Conservation (phyloP, 257 asterid species). For the Solanum chiquidenum region DNA sequence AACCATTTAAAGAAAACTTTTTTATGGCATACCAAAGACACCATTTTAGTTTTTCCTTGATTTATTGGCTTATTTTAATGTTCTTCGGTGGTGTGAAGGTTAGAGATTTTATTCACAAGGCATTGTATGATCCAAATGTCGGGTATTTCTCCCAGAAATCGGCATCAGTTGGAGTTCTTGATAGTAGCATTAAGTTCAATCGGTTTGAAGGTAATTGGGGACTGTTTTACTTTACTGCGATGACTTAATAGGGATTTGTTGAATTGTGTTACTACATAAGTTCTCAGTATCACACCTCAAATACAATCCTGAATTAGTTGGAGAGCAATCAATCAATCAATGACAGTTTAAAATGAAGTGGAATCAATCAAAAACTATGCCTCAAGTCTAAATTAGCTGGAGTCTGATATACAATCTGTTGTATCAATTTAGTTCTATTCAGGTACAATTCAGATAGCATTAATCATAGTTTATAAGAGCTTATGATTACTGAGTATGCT, state of each 20-base stretch:
- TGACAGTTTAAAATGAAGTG: neutral
- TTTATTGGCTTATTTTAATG: neutral
- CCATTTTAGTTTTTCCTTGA: neutral
- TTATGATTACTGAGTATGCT: neutral
- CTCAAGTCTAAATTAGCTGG: neutral
- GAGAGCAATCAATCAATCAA: neutral
- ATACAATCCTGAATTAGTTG: neutral
- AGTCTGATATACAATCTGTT: neutral
- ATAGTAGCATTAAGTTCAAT: slow-evolving; percentile 72
- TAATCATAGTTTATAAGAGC: neutral
- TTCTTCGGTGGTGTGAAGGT: slow-evolving; percentile 36
- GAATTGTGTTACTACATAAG: neutral
- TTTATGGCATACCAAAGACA: neutral
- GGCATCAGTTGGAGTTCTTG: slow-evolving; percentile 86
- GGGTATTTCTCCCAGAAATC: slow-evolving; percentile 89
- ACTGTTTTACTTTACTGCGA: neutral
- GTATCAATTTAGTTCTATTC: neutral
- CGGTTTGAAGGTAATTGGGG: slow-evolving; percentile 51
- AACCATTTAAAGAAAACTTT: neutral
- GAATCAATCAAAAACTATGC: neutral
- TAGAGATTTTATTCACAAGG: slow-evolving; percentile 74
- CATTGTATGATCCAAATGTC: slow-evolving; percentile 65
- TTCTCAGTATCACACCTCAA: neutral
- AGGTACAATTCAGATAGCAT: neutral
- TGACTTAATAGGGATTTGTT: neutral